These are phyloP conservation scores for Tulasnella sp. DNA, from an alignment of 768 basidiomycete genomes.

Conservation along the genomic window DNA sequence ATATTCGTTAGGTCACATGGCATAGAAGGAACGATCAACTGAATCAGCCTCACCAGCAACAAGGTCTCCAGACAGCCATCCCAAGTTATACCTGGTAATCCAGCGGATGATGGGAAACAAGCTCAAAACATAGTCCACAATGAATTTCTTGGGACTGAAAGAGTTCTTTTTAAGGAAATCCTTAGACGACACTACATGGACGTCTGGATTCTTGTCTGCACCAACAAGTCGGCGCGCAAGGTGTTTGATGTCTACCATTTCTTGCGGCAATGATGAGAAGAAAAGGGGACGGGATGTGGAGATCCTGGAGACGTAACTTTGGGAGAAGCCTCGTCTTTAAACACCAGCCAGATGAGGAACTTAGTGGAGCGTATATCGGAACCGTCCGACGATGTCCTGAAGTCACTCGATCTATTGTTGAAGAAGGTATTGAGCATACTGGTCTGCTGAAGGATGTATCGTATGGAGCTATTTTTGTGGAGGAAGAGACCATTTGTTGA, in stretches of 20 bases:
- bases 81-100: slow-evolving; percentile 65
- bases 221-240: slow-evolving; percentile 6
- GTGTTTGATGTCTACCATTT: background rate
- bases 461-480: too few relatives aligned
- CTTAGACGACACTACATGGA: background rate
- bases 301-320: too few relatives aligned
- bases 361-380: too few relatives aligned
- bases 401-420: too few relatives aligned
- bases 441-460: too few relatives aligned
- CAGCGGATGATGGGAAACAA: slow-evolving; percentile 80
- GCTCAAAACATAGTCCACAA: slow-evolving; percentile 44
- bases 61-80: slow-evolving; percentile 73
- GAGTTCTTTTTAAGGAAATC: slow-evolving; percentile 4
- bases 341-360: too few relatives aligned
- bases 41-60: slow-evolving; percentile 46
- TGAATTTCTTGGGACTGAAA: background rate
- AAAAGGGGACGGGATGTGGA: background rate
- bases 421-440: too few relatives aligned
- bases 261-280: background rate
- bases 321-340: too few relatives aligned
- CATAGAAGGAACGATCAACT: background rate
- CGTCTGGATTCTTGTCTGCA: slow-evolving; percentile 12
- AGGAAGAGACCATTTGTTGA: too few relatives aligned
- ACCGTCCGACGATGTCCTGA: too few relatives aligned
- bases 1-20: background rate